Conservation (phyloP, 1,284 basidiomycete species). For the Coriolopsis trogii region DNA sequence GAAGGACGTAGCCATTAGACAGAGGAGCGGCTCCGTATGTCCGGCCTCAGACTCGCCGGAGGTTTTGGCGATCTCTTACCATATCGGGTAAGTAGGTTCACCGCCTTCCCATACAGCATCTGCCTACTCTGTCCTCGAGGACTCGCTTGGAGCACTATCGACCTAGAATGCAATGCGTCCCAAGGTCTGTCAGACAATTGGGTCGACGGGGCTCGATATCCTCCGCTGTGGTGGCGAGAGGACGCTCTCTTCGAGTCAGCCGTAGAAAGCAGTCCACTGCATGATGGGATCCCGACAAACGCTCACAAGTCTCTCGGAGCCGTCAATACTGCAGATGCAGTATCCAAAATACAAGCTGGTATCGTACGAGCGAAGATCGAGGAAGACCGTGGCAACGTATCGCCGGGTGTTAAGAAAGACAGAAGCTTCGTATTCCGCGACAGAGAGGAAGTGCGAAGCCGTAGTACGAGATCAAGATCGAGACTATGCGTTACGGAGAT, state of each 20-base stretch:
- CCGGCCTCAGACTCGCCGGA: conserved; percentile 20
- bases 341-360: background rate
- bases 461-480: background rate
- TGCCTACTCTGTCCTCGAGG: conserved; percentile 1
- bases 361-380: background rate
- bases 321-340: background rate
- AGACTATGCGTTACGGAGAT: background rate
- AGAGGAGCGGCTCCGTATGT: background rate
- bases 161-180: conserved; percentile 20
- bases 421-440: no score
- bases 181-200: background rate
- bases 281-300: conserved; percentile 12
- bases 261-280: conserved; percentile 1
- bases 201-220: conserved; percentile 12
- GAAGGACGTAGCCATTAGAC: no score
- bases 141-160: conserved; percentile 8
- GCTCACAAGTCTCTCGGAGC: conserved; percentile 3
- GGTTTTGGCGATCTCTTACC: conserved; percentile 1
- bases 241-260: background rate
- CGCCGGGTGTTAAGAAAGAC: background rate
- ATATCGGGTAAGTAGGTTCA: conserved; percentile 23
- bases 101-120: conserved; percentile 19
- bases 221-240: conserved; percentile 13
- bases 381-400: background rate
- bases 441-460: no score